These are phyloP conservation scores for Adansonia rubrostipa DNA, from an alignment of 441 rosid species.

Conservation along the genomic window DNA sequence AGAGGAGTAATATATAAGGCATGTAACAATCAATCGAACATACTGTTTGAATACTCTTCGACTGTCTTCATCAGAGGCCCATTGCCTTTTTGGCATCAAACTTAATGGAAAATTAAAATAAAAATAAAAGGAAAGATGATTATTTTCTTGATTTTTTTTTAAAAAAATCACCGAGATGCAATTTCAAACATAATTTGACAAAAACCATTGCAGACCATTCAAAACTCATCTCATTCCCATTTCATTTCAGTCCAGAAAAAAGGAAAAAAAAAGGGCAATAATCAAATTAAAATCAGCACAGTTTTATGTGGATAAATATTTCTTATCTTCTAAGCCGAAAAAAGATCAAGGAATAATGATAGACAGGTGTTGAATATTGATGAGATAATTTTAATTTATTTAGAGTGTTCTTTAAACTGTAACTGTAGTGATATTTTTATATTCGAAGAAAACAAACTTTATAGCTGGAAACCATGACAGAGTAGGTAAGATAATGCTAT, in stretches of 20 bases:
- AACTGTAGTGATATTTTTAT: background rate
- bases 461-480: slow-evolving; percentile 14
- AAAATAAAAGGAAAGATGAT: background rate
- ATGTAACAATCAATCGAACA: background rate
- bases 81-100: background rate
- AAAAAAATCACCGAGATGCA: background rate
- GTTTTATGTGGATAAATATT: slow-evolving; percentile 15
- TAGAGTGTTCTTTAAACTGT: background rate
- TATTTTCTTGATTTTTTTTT: background rate
- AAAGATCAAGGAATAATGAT: background rate
- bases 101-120: background rate
- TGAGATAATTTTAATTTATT: background rate
- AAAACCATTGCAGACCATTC: slow-evolving; percentile 17
- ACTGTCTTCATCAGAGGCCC: slow-evolving; percentile 15
- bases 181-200: background rate
- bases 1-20: background rate
- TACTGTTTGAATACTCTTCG: background rate
- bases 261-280: background rate
- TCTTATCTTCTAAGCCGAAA: background rate
- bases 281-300: background rate
- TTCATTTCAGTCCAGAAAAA: slow-evolving; percentile 15
- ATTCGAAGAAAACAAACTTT: background rate
- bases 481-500: background rate
- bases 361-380: background rate
- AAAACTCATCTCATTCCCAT: slow-evolving; percentile 18